Evolutionary conservation across 2,329 filamentous ascomycete genomes (phyloP).

Genomic region (Fusarium avenaceum): DNA sequence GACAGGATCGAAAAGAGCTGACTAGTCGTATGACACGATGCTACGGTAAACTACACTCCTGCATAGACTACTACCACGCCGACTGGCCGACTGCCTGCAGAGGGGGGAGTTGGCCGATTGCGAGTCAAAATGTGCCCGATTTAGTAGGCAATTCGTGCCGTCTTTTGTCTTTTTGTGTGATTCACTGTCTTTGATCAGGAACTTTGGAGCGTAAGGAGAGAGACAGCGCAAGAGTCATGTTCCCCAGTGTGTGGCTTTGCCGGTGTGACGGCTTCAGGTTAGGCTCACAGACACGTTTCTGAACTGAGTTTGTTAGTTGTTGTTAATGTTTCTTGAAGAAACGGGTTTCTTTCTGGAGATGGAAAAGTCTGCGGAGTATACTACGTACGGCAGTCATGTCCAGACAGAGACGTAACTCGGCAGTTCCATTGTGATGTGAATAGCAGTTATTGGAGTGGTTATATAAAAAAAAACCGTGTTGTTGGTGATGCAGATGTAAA

Average conservation of each 20-base stretch:
- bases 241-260: constrained; percentile 1
- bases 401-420: neutral
- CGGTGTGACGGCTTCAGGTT: constrained; percentile 13
- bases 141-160: neutral
- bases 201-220: neutral
- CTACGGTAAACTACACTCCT: neutral
- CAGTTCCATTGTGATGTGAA: constrained; percentile 1
- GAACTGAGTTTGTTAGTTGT: neutral
- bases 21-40: constrained; percentile 6
- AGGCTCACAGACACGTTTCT: neutral
- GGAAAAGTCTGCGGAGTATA: neutral
- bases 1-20: constrained; percentile 18
- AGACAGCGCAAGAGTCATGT: neutral
- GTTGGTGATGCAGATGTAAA: too few relatives aligned
- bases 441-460: too few relatives aligned
- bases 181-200: constrained; percentile 2
- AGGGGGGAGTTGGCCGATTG: too few relatives aligned
- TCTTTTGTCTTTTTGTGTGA: neutral
- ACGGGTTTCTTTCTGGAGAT: constrained; percentile 4
- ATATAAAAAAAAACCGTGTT: too few relatives aligned
- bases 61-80: too few relatives aligned
- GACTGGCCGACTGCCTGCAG: too few relatives aligned
- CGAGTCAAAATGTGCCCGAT: constrained; percentile 1
- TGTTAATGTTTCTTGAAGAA: constrained; percentile 3
- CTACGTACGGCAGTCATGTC: neutral